Percentiles rank a stretch among this genome's conserved stretches.
Conservation (phyloP, 116 monocot genomes). For the Trichopus zeylanicus region DNA sequence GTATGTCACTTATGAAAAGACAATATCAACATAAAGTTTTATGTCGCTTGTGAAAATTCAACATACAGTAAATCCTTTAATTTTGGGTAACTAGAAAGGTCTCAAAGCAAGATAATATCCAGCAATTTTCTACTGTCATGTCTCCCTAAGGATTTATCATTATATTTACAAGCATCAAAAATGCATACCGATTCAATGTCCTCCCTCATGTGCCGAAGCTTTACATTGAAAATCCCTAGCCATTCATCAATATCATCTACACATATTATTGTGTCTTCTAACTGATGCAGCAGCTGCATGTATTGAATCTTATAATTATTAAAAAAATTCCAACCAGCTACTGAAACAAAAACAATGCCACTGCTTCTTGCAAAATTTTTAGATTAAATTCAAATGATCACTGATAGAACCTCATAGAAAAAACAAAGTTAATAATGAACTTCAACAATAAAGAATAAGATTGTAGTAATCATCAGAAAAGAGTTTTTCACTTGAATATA, state of each 20-base stretch:
- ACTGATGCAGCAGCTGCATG: slow-evolving; percentile 66
- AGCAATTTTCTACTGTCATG: background rate
- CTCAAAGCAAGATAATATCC: background rate
- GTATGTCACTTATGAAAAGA: too few relatives aligned
- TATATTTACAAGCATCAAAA: background rate
- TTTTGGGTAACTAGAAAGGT: too few relatives aligned
- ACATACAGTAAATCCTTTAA: too few relatives aligned
- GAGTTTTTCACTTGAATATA: background rate
- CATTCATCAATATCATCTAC: slow-evolving; percentile 99
- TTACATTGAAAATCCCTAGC: slow-evolving; percentile 92
- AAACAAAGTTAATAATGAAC: too few relatives aligned
- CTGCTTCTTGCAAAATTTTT: background rate
- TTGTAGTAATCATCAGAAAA: too few relatives aligned
- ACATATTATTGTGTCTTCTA: slow-evolving; percentile 56
- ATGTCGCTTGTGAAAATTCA: too few relatives aligned
- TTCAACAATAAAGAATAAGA: too few relatives aligned
- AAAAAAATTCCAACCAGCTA: background rate
- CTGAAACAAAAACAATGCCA: too few relatives aligned
- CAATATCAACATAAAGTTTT: too few relatives aligned
- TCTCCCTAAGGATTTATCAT: background rate
- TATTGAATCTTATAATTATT: background rate
- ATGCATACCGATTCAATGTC: slow-evolving; percentile 92
- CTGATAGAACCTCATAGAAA: too few relatives aligned
- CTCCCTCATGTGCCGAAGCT: slow-evolving; percentile 99
- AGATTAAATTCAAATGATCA: too few relatives aligned